Percentiles rank a stretch among this genome's conserved stretches.
Conservation (phyloP, 768 basidiomycete species). For the Boletus tomentosulus region DNA sequence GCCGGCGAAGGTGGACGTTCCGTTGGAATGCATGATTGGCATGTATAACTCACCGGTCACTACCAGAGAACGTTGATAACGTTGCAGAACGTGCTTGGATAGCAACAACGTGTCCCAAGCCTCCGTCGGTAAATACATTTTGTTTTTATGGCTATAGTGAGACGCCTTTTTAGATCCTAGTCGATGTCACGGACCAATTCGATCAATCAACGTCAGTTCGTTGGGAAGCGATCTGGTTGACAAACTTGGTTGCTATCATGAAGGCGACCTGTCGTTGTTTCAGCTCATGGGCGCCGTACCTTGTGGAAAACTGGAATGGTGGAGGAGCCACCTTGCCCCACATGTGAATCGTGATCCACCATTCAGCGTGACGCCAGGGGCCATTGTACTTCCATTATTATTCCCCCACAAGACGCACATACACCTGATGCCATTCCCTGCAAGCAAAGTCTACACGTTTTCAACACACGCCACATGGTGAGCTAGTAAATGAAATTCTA, state of each 20-base stretch:
- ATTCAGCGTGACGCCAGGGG: not conserved
- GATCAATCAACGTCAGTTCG: not conserved
- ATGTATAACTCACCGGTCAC: not conserved
- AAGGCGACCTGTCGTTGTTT: not conserved
- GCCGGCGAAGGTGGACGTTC: not conserved
- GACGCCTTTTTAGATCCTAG: not conserved
- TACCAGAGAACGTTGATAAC: not conserved
- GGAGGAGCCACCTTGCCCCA: not conserved
- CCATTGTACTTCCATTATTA: slow-evolving; percentile 16
- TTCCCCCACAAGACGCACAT: slow-evolving; percentile 11
- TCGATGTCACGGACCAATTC: not conserved
- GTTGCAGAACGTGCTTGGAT: not conserved
- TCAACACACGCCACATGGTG: slow-evolving; percentile 13
- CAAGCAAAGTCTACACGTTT: slow-evolving; percentile 17
- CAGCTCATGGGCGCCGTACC: not conserved
- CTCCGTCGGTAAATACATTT: not conserved
- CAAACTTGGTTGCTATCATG: not conserved
- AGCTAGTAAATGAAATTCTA: slow-evolving; percentile 10
- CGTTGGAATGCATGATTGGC: not conserved
- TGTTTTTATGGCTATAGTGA: not conserved
- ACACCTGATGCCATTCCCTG: slow-evolving; percentile 8
- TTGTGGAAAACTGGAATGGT: not conserved
- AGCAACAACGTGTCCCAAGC: slow-evolving; percentile 11
- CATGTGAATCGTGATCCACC: slow-evolving; percentile 5
- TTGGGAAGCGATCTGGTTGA: not conserved